Evolutionary conservation across 345 rosid genomes (phyloP).

Genomic region (Camelina laxa): DNA sequence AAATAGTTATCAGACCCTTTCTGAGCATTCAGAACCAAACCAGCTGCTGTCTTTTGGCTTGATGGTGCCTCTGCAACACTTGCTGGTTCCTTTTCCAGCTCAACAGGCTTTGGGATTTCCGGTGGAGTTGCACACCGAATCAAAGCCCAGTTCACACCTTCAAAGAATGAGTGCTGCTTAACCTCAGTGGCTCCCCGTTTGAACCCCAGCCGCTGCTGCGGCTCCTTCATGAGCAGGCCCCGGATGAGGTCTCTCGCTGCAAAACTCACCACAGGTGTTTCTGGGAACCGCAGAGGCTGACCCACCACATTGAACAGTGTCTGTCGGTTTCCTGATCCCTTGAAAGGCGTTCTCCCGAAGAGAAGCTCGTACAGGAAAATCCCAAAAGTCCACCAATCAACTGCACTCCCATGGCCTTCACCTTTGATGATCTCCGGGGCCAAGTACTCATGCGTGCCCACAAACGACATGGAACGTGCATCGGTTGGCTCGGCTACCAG

Average conservation of each 20-base stretch:
- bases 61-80: conserved; percentile 51
- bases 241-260: conserved; percentile 85
- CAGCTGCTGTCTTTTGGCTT: conserved; percentile 54
- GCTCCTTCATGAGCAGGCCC: conserved; percentile 84
- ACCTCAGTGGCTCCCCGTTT: conserved; percentile 94
- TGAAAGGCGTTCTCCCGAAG: conserved; percentile 91
- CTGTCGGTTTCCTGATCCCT: conserved; percentile 88
- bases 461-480: conserved; percentile 94
- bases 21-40: conserved; percentile 47
- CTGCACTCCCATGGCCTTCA: conserved; percentile 97
- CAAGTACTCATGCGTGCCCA: conserved; percentile 89
- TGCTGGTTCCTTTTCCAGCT: conserved; percentile 55
- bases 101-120: conserved; percentile 80
- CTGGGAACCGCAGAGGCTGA: conserved; percentile 90
- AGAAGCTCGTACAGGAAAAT: conserved; percentile 83
- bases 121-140: conserved; percentile 90
- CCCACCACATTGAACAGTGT: conserved; percentile 89
- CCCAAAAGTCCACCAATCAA: conserved; percentile 98
- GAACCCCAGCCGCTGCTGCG: conserved; percentile 79
- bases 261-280: conserved; percentile 75
- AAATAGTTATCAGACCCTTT: conserved; percentile 82
- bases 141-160: conserved; percentile 95
- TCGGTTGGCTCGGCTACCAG: conserved; percentile 91
- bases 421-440: conserved; percentile 94
- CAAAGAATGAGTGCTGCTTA: conserved; percentile 91